Base-by-base conservation (phyloP, 805 yeast species). In the Cyberlindnera subsufficiens region DNA sequence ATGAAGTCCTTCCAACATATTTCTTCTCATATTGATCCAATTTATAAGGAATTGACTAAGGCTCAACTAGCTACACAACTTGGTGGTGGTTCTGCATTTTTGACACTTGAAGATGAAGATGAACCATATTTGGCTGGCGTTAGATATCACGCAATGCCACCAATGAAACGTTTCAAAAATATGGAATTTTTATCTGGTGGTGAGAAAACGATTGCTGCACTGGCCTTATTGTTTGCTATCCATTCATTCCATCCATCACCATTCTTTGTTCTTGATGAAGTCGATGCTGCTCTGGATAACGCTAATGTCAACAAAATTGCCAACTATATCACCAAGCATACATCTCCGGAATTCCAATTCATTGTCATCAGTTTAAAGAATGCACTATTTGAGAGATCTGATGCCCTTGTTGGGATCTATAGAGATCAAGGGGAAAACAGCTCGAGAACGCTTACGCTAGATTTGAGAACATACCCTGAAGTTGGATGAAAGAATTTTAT, bases 251-350 rank as follows among this genome's bases (percentile, higher is more conserved):
- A 82, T 40, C 97, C 97, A 3, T 83, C 96, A 1, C 99, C 99
- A 29, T 93, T 93, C 60, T 91, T 93, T 59, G 96, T 93, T 0
- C 68, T 93, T 35, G 99, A 93, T 61, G 99, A 93, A 64, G 89
- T 93, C n/a, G 99, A 93, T 66, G 98, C 99, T 0, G 98, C 98
- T 0, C 73, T 93, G 45, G 99, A 93, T 63, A 82, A 86, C 46
- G 79, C 87, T 19, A 93, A 93, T 56, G 96, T 93, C 19, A 78
- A 77, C 42, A 78, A 79, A 55, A 81, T 93, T 44, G 96, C 96
- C n/a, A 80, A 78, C 45, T 93, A 90, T 59, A 87, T 93, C 46
- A 74, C 74, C 39, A 76, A 74, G 46, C 80, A 84, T 53, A 80
- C 91, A 3, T 83, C 87, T 20, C 84, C 88, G 2, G 73, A 77